phyloP scores from a whole-genome alignment of 2,329 filamentous ascomycete genomes.

The Knufia petricola region DNA sequence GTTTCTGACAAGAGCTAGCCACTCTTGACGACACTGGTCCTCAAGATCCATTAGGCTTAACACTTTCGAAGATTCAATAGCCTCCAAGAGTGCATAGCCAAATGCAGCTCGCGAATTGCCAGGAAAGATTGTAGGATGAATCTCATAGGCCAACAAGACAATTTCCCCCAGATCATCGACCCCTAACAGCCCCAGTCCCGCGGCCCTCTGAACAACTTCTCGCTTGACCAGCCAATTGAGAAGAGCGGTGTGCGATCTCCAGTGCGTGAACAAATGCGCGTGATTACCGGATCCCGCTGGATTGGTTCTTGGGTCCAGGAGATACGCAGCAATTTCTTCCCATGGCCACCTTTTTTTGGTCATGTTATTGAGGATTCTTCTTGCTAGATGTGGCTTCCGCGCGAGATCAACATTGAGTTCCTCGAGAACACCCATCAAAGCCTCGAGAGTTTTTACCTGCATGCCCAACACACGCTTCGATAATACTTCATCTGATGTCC shows the following conservation, averaged over 20 bases:
- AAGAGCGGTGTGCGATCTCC: background rate
- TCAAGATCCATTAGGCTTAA: conserved; percentile 1
- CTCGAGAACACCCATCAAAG: background rate
- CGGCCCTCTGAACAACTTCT: conserved; percentile 12
- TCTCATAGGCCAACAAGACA: conserved; percentile 2
- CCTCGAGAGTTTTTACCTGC: background rate
- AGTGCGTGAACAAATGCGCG: conserved; percentile 2
- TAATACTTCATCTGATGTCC: background rate
- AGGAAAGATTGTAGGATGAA: background rate
- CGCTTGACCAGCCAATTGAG: conserved; percentile 11
- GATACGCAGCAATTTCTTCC: conserved; percentile 14
- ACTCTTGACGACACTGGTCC: background rate
- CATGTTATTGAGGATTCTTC: conserved; percentile 13
- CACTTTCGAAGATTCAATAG: background rate
- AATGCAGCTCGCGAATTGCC: background rate
- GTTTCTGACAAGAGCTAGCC: background rate
- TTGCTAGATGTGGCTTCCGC: conserved; percentile 7
- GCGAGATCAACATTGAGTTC: conserved; percentile 12
- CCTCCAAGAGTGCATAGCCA: background rate
- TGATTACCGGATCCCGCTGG: conserved; percentile 15
- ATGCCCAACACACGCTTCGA: background rate
- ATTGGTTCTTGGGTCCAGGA: conserved; percentile 19
- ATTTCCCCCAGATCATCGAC: conserved; percentile 11
- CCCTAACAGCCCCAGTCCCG: conserved; percentile 16
- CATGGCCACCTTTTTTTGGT: conserved; percentile 1